Evolutionary conservation across 331 rosid genomes (phyloP), one percentile per base, ranked within the genome.

Genomic region (Spiraea crenata): DNA sequence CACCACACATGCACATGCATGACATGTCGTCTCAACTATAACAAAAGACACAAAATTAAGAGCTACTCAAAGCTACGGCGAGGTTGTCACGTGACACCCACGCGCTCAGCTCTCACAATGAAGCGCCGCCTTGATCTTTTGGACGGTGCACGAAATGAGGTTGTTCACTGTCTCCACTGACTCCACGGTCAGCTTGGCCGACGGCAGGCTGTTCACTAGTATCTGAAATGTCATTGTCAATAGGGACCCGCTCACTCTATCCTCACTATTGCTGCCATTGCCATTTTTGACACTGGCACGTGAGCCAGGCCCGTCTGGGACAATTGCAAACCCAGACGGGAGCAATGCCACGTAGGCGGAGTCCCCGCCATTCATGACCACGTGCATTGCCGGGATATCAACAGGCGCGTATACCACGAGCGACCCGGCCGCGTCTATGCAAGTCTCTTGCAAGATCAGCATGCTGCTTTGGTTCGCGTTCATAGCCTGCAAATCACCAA

Each of bases 381-480:
- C 80, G 70, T 91, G 97, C 99, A 93, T 89, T 0, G 99, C 97
- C 0, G 97, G 97, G 0, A 91, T 89, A 50, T 93, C 99, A 0
- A 93, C 99, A 3, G 99, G 99, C 76, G 99, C 99, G 93, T 93
- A 93, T 56, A 93, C 99, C 5, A 93, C 96, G 51, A 93, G 91
- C 67, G 96, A 86, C 0, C 99, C 97, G 0, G 95, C 88, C 52
- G 92, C 89, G 80, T 93, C 99, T 41, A 86, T 91, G 87, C 90
- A 87, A 0, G 99, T 93, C 82, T 93, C 98, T 55, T 93, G 98
- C 49, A 93, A 19, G 10, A 93, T 93, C 73, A 93, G 74, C 98
- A 93, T 93, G 83, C 97, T 91, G 57, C 95, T 91, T 75, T 91
- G 97, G 84, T 81, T 89, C 4, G 97, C 52, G 79, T 91, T 91